Conservation (phyloP, 2,329 filamentous ascomycete species). For the Cladosporium sp. region DNA sequence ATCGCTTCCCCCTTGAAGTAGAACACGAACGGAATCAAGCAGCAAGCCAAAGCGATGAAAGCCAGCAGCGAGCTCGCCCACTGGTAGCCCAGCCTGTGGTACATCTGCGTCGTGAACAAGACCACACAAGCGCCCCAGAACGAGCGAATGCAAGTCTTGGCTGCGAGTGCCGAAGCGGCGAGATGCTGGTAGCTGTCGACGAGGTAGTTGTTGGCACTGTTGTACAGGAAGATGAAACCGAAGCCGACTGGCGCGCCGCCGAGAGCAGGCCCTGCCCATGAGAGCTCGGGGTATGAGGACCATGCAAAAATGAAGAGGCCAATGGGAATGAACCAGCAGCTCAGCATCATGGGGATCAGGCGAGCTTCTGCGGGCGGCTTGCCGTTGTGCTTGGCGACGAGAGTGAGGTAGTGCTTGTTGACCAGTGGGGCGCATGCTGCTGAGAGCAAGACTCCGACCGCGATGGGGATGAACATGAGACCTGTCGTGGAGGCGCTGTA, state of each 20-base stretch:
- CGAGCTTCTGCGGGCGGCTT: constrained; percentile 52
- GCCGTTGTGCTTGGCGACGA: constrained; percentile 15
- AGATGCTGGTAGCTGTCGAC: constrained; percentile 37
- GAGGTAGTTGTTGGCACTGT: constrained; percentile 43
- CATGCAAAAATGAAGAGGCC: constrained; percentile 53
- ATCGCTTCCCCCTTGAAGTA: constrained; percentile 28
- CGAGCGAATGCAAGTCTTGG: constrained; percentile 37
- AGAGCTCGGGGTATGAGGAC: constrained; percentile 44
- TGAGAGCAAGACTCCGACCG: constrained; percentile 37
- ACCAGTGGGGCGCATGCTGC: constrained; percentile 20
- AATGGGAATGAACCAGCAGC: constrained; percentile 43
- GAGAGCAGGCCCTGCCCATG: constrained; percentile 38
- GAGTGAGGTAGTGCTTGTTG: constrained; percentile 18
- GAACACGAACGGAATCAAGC: constrained; percentile 28
- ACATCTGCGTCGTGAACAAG: constrained; percentile 36
- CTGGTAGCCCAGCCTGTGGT: constrained; percentile 29
- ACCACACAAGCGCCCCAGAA: constrained; percentile 34
- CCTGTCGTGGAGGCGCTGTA: constrained; percentile 57
- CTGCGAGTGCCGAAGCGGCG: constrained; percentile 54
- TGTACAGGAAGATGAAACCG: constrained; percentile 41
- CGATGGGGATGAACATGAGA: constrained; percentile 42
- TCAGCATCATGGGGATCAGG: constrained; percentile 48
- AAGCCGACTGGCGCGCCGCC: constrained; percentile 59
- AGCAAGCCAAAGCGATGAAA: constrained; percentile 62
- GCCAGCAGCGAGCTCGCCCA: constrained; percentile 40